Evolutionary conservation across 2,329 filamentous ascomycete genomes (phyloP), one percentile per base, ranked within the genome.

Genomic region (Helminthosporium solani): DNA sequence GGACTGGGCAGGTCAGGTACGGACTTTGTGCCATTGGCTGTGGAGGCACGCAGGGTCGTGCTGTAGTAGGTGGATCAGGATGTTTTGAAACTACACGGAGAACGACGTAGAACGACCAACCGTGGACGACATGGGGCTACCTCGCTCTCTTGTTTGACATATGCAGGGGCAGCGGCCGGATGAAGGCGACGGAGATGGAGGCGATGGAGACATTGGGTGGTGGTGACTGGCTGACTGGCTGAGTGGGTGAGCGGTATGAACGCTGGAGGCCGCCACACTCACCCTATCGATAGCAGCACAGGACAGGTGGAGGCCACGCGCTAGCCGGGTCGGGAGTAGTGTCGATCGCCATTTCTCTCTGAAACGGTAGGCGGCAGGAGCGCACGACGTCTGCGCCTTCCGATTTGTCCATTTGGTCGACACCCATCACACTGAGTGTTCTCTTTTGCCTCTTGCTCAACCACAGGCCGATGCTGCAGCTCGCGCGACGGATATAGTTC

Each of bases 71-170:
- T 31, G 28, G 33, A 30, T 19, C 16, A 12, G 7, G 33, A 50
- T 53, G 54, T 55, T 52, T 21, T 52, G 51, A 58, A 58, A 56
- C 52, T 20, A 33, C 19, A 15, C 45, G 40, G 23, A 44, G 31
- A 35, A 35, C 16, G 37, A 28, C 44, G 3, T 9, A 11, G n/a
- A n/a, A n/a, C n/a, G n/a, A n/a, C n/a, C n/a, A n/a, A n/a, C n/a
- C n/a, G n/a, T n/a, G n/a, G n/a, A n/a, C n/a, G n/a, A n/a, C n/a
- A n/a, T n/a, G n/a, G n/a, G n/a, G n/a, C n/a, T n/a, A n/a, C n/a
- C n/a, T n/a, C n/a, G n/a, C n/a, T n/a, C n/a, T n/a, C n/a, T n/a
- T n/a, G 40, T 44, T 44, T 44, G 41, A 44, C 33, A 21, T 44
- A 16, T 45, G 39, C 31, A 36, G 38, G 37, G 11, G 42, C 38